Evolutionary conservation across 352 stramenopile genomes (phyloP).

Genomic region (Halophytophthora batemanensis): DNA sequence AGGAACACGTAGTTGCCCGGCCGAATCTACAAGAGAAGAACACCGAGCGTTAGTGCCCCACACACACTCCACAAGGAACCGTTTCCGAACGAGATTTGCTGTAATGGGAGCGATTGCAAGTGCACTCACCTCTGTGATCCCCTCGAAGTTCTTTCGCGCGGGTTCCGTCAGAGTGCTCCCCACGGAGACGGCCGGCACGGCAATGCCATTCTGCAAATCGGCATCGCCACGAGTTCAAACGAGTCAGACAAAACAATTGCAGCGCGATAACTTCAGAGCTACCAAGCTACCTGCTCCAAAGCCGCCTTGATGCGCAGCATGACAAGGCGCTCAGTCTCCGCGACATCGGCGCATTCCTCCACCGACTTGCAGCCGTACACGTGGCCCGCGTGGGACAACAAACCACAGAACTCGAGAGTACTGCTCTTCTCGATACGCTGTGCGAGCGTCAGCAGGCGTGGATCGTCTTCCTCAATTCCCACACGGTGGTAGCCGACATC

Average conservation of each 20-base stretch:
- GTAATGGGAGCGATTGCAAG: background rate
- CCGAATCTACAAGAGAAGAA: constrained; percentile 35
- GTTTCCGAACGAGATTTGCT: background rate
- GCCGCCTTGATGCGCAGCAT: constrained; percentile 63
- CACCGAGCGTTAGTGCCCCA: background rate
- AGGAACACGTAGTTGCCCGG: constrained; percentile 77
- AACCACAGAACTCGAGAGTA: constrained; percentile 49
- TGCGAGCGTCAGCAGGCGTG: constrained; percentile 46
- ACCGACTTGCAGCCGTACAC: constrained; percentile 51
- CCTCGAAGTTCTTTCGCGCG: constrained; percentile 51
- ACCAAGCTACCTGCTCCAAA: constrained; percentile 32
- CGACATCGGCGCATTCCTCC: constrained; percentile 46
- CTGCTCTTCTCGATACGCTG: constrained; percentile 46
- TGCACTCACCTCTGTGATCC: constrained; percentile 57
- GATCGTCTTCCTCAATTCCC: constrained; percentile 55
- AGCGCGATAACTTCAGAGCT: too few species aligned
- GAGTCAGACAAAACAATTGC: background rate
- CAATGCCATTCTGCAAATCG: constrained; percentile 31
- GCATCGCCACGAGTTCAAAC: background rate
- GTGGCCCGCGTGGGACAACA: constrained; percentile 66
- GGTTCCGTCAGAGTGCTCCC: constrained; percentile 68
- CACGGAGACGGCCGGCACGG: constrained; percentile 57
- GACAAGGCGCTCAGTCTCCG: constrained; percentile 53
- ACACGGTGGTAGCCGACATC: constrained; percentile 78
- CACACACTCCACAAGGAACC: background rate